These are phyloP conservation scores for Tetrahymena thermophila DNA, from an alignment of 73 alveolate species.

Conservation along the genomic window DNA sequence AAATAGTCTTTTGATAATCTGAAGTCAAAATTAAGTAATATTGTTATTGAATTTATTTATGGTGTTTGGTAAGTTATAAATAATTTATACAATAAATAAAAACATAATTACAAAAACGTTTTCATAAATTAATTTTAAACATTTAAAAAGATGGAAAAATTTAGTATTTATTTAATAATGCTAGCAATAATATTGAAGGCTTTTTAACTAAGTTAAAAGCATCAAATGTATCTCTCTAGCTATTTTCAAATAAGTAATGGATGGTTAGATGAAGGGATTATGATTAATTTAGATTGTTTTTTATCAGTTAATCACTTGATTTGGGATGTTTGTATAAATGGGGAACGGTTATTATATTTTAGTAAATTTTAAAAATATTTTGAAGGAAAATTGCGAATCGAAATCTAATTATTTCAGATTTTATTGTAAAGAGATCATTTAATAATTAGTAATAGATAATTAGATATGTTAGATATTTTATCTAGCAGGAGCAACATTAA, in stretches of 20 bases:
- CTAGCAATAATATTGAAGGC: no score
- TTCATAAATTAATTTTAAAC: background rate
- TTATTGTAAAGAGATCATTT: background rate
- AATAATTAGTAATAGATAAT: background rate
- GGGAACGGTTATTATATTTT: background rate
- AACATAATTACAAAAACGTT: background rate
- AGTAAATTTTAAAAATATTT: background rate
- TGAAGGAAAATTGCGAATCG: background rate
- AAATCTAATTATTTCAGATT: background rate
- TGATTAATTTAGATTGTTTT: no score
- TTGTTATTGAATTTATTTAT: no score
- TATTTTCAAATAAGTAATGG: background rate
- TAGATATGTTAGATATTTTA: background rate
- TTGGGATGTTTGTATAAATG: background rate
- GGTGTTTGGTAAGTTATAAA: background rate
- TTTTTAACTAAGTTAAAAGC: no score
- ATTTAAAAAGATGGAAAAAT: background rate
- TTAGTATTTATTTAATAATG: no score
- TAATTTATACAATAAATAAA: background rate
- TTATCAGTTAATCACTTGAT: background rate
- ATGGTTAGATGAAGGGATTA: background rate
- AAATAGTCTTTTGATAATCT: background rate
- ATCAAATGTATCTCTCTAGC: background rate
- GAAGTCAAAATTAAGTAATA: background rate
- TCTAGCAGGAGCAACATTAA: background rate